These are phyloP conservation scores for Yamadazyma kanchanaburiensis DNA, from an alignment of 1,139 yeast genomes.

Conservation along the genomic window DNA sequence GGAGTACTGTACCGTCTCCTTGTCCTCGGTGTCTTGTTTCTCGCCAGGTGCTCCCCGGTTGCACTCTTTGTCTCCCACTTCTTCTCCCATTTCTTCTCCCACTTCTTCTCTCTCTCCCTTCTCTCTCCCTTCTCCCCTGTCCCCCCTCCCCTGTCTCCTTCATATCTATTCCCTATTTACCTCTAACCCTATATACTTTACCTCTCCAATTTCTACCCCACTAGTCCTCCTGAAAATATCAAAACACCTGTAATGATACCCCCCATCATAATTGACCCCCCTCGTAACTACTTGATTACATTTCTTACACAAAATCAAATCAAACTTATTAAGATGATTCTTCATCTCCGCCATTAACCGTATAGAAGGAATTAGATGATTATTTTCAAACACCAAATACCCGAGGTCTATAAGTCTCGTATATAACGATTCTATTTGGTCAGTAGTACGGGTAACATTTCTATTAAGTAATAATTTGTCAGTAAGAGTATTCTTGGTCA, in stretches of 20 bases:
- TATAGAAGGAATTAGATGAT: slow-evolving; percentile 34
- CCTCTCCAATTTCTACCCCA: slow-evolving; percentile 5
- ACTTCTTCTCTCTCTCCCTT: too few species aligned
- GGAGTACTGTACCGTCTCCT: too few species aligned
- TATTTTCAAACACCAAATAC: slow-evolving; percentile 40
- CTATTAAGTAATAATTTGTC: slow-evolving; percentile 9
- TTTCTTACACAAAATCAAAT: slow-evolving; percentile 44
- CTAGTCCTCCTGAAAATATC: slow-evolving; percentile 29
- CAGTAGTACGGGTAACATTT: slow-evolving; percentile 17
- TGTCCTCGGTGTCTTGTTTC: too few species aligned
- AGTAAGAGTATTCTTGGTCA: slow-evolving; percentile 6
- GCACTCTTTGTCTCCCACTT: too few species aligned
- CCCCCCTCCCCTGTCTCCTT: too few species aligned
- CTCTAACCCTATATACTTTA: too few species aligned
- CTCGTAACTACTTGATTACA: slow-evolving; percentile 57
- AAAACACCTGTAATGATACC: slow-evolving; percentile 52
- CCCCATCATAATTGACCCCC: slow-evolving; percentile 42
- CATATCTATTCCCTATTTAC: too few species aligned
- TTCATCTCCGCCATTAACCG: slow-evolving; percentile 48
- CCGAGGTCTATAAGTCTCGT: slow-evolving; percentile 45
- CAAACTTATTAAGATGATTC: slow-evolving; percentile 40
- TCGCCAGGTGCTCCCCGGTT: too few species aligned
- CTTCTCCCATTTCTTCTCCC: too few species aligned
- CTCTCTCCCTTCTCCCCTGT: too few species aligned
- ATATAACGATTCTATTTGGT: slow-evolving; percentile 36